These are phyloP conservation scores for Phaeosphaeriaceae sp. DNA, from an alignment of 2,329 filamentous ascomycete genomes.

Conservation along the genomic window DNA sequence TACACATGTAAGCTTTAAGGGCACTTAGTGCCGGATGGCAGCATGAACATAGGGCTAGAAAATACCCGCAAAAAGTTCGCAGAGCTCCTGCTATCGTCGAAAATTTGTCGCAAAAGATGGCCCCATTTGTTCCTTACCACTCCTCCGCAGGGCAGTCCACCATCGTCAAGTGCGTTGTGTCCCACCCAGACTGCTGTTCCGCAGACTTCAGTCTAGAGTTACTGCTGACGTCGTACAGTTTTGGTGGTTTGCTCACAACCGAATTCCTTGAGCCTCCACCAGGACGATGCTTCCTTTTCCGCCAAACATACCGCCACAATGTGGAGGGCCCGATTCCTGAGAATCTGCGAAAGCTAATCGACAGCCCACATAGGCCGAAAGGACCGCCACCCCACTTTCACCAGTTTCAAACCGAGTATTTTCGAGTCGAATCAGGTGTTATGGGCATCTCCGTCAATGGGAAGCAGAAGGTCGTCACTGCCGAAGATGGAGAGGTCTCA, in stretches of 20 bases:
- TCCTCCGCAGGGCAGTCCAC: constrained; percentile 5
- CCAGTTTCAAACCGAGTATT: constrained; percentile 41
- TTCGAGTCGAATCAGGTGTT: constrained; percentile 33
- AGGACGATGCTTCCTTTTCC: constrained; percentile 12
- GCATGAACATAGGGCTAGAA: background rate
- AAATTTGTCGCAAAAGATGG: constrained; percentile 2
- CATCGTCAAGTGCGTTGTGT: constrained; percentile 7
- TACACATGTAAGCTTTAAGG: background rate
- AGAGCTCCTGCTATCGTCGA: background rate
- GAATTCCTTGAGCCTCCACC: constrained; percentile 9
- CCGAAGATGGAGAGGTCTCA: constrained; percentile 37
- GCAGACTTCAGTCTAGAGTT: background rate
- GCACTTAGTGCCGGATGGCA: background rate
- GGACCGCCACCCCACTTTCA: constrained; percentile 44
- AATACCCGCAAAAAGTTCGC: background rate
- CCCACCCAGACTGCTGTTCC: background rate
- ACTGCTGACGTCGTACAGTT: constrained; percentile 4
- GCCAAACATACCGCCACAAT: constrained; percentile 11
- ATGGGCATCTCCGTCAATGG: constrained; percentile 41
- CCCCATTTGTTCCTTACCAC: constrained; percentile 10
- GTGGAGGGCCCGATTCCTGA: constrained; percentile 9
- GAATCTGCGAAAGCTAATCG: constrained; percentile 7
- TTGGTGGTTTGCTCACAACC: constrained; percentile 10
- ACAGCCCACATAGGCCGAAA: constrained; percentile 7
- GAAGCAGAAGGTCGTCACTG: constrained; percentile 18